Evolutionary conservation across 2,329 filamentous ascomycete genomes (phyloP).

Genomic region (Chaetomium globosum): DNA sequence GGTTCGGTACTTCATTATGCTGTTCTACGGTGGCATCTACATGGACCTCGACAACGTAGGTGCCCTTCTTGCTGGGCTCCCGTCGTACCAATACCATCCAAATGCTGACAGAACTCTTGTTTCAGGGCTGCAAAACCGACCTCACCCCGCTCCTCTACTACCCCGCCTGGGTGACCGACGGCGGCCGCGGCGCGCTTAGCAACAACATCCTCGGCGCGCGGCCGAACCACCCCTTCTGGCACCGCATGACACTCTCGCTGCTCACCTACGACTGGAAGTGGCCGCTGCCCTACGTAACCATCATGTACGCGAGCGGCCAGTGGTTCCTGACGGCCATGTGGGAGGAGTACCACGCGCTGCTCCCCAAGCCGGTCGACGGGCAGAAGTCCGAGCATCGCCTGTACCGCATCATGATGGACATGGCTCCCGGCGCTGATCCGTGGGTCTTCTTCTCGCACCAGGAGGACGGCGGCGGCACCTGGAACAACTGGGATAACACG

Average conservation of each 20-base stretch:
- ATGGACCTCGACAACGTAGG: constrained; percentile 68
- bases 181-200: constrained; percentile 36
- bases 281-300: constrained; percentile 35
- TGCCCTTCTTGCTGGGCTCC: neutral
- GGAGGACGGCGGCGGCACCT: constrained; percentile 36
- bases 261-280: constrained; percentile 33
- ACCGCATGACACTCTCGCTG: constrained; percentile 32
- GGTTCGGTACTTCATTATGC: constrained; percentile 77
- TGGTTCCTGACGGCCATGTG: constrained; percentile 39
- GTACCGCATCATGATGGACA: constrained; percentile 38
- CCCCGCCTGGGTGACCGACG: constrained; percentile 36
- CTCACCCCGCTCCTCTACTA: constrained; percentile 34
- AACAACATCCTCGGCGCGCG: constrained; percentile 38
- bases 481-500: constrained; percentile 38
- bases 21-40: constrained; percentile 78
- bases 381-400: constrained; percentile 29
- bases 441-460: constrained; percentile 38
- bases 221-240: constrained; percentile 36
- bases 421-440: constrained; percentile 28
- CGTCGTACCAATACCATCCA: neutral
- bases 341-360: constrained; percentile 35
- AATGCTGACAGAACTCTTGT: neutral
- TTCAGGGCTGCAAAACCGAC: constrained; percentile 34
- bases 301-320: constrained; percentile 38
- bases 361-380: constrained; percentile 25